Conservation (phyloP, 2,329 filamentous ascomycete species). For the Colletotrichum scovillei region DNA sequence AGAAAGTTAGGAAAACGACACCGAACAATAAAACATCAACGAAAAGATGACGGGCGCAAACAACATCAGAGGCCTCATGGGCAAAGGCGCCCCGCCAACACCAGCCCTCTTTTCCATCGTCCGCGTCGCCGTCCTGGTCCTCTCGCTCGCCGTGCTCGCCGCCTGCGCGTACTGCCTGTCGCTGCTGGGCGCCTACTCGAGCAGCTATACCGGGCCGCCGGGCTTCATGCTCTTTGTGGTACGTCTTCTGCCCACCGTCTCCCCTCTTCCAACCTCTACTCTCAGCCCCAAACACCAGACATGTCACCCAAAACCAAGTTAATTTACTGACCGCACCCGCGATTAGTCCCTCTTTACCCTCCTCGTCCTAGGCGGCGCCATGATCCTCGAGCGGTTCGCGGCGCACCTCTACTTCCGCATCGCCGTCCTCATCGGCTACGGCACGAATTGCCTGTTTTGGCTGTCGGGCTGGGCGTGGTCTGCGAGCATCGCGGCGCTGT, state of each 20-base stretch:
- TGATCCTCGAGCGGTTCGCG: constrained; percentile 49
- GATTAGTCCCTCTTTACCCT: constrained; percentile 53
- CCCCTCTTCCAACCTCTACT: background rate
- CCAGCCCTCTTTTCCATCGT: constrained; percentile 52
- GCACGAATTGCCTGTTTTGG: constrained; percentile 56
- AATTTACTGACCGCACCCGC: constrained; percentile 2
- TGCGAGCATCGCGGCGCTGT: constrained; percentile 46
- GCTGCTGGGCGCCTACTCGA: constrained; percentile 43
- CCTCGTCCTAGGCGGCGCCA: constrained; percentile 51
- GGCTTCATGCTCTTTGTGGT: constrained; percentile 61
- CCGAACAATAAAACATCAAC: no score
- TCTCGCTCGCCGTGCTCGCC: constrained; percentile 53
- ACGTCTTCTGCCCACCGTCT: no score
- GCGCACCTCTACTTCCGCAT: constrained; percentile 53
- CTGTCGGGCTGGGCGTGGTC: constrained; percentile 56
- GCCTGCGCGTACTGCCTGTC: constrained; percentile 54
- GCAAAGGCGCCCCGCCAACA: constrained; percentile 49
- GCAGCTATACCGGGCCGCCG: constrained; percentile 46
- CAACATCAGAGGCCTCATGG: constrained; percentile 45
- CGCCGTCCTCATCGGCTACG: constrained; percentile 48
- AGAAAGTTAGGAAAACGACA: background rate
- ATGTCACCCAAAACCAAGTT: background rate
- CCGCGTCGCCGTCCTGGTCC: constrained; percentile 50
- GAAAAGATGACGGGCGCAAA: constrained; percentile 10
- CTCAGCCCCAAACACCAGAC: no score